These are phyloP conservation scores for Emiliania huxleyi DNA, from an alignment of 78 protist genomes.

Conservation along the genomic window DNA sequence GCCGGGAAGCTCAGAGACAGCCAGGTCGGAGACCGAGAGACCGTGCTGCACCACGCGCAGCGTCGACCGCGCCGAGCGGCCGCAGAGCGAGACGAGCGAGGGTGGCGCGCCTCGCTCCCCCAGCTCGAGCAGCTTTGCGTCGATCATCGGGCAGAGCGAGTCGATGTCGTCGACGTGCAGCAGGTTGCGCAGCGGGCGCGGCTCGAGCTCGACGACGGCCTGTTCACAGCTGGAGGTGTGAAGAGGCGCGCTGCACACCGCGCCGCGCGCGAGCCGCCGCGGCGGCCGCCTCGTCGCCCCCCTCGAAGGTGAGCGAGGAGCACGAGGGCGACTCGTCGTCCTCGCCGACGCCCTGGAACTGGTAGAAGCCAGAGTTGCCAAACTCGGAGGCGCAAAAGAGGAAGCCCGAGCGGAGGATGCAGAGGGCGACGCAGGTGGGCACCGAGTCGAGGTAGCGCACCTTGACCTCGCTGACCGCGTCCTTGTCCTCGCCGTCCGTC, in stretches of 20 bases:
- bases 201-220: conserved; percentile 37
- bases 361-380: conserved; percentile 84
- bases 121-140: conserved; percentile 17
- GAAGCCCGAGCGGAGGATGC: conserved; percentile 68
- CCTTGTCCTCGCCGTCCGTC: background rate
- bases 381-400: conserved; percentile 92
- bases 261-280: too few species aligned
- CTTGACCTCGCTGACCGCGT: conserved; percentile 48
- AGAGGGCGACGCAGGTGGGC: conserved; percentile 19
- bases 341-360: conserved; percentile 63
- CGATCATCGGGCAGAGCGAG: conserved; percentile 81
- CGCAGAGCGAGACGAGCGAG: background rate
- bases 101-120: background rate
- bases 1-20: conserved; percentile 79
- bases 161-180: conserved; percentile 69
- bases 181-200: conserved; percentile 74
- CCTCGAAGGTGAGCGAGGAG: background rate
- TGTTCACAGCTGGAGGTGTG: too few species aligned
- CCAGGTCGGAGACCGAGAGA: conserved; percentile 74
- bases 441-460: conserved; percentile 48
- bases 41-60: conserved; percentile 86
- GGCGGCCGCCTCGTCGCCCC: too few species aligned
- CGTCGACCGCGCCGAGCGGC: conserved; percentile 69
- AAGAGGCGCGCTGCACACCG: too few species aligned
- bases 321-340: conserved; percentile 47